phyloP scores from a whole-genome alignment of 108 stramenopile species.

The Schizochytrium sp. region DNA sequence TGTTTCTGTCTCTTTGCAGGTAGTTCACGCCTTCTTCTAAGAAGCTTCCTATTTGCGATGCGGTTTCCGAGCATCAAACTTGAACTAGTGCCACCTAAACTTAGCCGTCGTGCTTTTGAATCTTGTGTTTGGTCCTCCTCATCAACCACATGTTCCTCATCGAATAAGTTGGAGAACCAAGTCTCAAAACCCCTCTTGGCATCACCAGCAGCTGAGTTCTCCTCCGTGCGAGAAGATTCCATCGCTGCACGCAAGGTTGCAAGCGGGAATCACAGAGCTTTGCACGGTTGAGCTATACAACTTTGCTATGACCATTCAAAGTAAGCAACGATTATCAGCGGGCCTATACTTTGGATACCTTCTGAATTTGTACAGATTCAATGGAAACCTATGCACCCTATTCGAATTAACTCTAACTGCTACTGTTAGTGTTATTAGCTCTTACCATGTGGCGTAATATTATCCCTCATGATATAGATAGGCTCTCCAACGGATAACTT shows the following conservation, averaged over 20 bases:
- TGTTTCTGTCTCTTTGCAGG: background rate
- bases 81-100: background rate
- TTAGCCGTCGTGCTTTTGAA: slow-evolving; percentile 23
- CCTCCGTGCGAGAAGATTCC: background rate
- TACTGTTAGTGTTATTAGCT: too few relatives aligned
- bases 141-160: background rate
- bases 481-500: too few relatives aligned
- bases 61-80: background rate
- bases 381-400: too few relatives aligned
- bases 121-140: slow-evolving; percentile 30
- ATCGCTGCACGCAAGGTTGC: background rate
- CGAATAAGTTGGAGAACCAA: background rate
- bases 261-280: background rate
- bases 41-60: slow-evolving; percentile 52
- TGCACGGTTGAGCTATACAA: too few relatives aligned
- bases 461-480: too few relatives aligned
- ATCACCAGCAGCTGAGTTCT: background rate
- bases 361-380: too few relatives aligned
- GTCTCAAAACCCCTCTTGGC: slow-evolving; percentile 7
- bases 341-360: too few relatives aligned
- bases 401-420: too few relatives aligned
- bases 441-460: too few relatives aligned
- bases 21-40: background rate
- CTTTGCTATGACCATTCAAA: too few relatives aligned
- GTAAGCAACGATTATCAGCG: too few relatives aligned